Evolutionary conservation across 192 early-diverging fungal species (phyloP).

Genomic region (Coemansia sp.): DNA sequence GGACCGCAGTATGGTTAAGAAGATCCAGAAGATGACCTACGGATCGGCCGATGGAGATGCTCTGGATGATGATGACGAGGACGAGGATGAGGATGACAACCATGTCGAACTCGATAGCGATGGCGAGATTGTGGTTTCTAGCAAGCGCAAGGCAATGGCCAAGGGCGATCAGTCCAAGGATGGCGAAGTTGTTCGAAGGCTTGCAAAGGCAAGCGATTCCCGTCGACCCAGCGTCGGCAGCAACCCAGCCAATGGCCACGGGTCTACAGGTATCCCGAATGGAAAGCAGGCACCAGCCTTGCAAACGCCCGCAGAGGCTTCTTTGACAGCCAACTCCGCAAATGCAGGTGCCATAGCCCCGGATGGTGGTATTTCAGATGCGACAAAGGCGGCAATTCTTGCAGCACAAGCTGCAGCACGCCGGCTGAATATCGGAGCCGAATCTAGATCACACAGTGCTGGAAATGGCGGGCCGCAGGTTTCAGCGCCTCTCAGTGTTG

Average conservation of each 20-base stretch:
- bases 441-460: background rate
- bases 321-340: slow-evolving; percentile 3
- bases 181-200: slow-evolving; percentile 55
- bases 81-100: slow-evolving; percentile 62
- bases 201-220: slow-evolving; percentile 60
- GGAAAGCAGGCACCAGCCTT: background rate
- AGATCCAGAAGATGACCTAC: slow-evolving; percentile 87
- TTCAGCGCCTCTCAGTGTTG: slow-evolving; percentile 23
- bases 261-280: background rate
- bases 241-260: slow-evolving; percentile 23
- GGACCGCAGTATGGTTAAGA: slow-evolving; percentile 85
- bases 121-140: slow-evolving; percentile 9
- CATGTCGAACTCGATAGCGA: slow-evolving; percentile 44
- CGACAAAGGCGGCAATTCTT: slow-evolving; percentile 35
- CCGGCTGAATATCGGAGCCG: slow-evolving; percentile 32
- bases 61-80: slow-evolving; percentile 62
- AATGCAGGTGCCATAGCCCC: slow-evolving; percentile 12
- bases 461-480: background rate
- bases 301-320: background rate
- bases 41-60: slow-evolving; percentile 64
- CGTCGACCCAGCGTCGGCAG: slow-evolving; percentile 34
- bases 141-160: slow-evolving; percentile 30
- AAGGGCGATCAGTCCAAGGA: slow-evolving; percentile 56
- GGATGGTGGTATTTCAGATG: slow-evolving; percentile 34
- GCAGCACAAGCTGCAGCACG: slow-evolving; percentile 48